Conservation (phyloP, 1,284 basidiomycete species). For the Takashimella koratensis region DNA sequence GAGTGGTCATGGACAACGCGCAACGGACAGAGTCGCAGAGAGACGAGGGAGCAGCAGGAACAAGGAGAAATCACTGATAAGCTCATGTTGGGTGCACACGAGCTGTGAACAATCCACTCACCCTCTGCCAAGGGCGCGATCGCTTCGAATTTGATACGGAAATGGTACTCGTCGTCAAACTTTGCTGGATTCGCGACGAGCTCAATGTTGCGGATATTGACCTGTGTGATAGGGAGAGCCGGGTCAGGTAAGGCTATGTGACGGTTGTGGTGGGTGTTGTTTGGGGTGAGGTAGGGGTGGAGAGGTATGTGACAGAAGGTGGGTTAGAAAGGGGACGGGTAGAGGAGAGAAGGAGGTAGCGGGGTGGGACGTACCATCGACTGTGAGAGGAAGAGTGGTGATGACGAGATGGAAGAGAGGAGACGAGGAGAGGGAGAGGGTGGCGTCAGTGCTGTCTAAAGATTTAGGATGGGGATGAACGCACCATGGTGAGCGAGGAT, state of each 20-base stretch:
- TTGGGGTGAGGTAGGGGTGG: background rate
- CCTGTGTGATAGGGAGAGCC: conserved; percentile 25
- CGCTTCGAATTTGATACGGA: conserved; percentile 97
- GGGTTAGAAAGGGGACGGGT: too few species aligned
- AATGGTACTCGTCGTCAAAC: conserved; percentile 86
- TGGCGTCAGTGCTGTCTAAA: background rate
- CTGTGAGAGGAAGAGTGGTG: conserved; percentile 15
- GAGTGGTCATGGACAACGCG: background rate
- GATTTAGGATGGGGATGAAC: background rate
- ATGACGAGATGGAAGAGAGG: background rate
- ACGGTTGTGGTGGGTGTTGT: too few species aligned
- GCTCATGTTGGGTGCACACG: too few species aligned
- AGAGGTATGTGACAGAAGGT: background rate
- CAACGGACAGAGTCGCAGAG: background rate
- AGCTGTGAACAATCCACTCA: too few species aligned
- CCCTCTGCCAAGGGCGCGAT: conserved; percentile 89
- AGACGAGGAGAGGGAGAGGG: background rate
- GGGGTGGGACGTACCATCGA: conserved; percentile 33
- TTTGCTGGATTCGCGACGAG: conserved; percentile 90
- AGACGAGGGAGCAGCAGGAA: background rate
- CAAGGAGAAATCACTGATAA: too few species aligned
- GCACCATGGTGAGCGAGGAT: conserved; percentile 7
- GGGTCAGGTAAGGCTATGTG: too few species aligned
- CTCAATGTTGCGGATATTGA: conserved; percentile 55
- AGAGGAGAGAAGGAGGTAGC: background rate